Conservation (phyloP, 2,329 filamentous ascomycete species). For the Hypoxylon sp. region DNA sequence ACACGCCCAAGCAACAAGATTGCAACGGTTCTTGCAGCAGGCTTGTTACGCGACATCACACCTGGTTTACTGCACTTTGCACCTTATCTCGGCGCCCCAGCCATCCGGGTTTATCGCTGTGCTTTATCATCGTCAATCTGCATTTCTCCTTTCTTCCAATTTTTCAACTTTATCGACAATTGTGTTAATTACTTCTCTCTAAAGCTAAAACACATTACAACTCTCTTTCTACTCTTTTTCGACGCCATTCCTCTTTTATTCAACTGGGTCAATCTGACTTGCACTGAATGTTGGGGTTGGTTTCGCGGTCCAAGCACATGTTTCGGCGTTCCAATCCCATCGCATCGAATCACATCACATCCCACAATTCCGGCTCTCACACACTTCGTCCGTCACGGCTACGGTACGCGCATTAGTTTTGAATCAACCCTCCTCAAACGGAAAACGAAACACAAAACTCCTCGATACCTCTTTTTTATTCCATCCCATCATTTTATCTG, state of each 20-base stretch:
- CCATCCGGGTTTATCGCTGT: conserved; percentile 18
- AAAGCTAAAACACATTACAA: conserved; percentile 20
- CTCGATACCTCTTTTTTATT: not conserved
- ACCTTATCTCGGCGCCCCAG: conserved; percentile 15
- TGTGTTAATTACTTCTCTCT: conserved; percentile 3
- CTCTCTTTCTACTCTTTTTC: conserved; percentile 9
- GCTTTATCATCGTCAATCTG: conserved; percentile 3
- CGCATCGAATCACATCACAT: conserved; percentile 19
- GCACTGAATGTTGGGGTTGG: conserved; percentile 11
- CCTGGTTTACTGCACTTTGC: too few species aligned
- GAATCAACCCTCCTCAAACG: conserved; percentile 6
- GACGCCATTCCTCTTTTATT: conserved; percentile 10
- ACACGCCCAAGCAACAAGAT: not conserved
- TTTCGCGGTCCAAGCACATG: conserved; percentile 35
- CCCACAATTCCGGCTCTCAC: conserved; percentile 7
- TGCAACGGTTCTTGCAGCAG: too few species aligned
- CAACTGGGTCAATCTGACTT: conserved; percentile 3
- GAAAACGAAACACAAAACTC: conserved; percentile 19
- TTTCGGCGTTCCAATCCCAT: conserved; percentile 31
- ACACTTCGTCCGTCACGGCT: not conserved
- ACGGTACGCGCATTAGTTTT: conserved; percentile 11
- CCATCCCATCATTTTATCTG: too few species aligned
- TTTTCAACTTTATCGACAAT: conserved; percentile 6
- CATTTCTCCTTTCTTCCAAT: conserved; percentile 1
- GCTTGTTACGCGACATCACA: too few species aligned